phyloP scores from a whole-genome alignment of 257 asterid species.

The Leptodermis oblonga region DNA sequence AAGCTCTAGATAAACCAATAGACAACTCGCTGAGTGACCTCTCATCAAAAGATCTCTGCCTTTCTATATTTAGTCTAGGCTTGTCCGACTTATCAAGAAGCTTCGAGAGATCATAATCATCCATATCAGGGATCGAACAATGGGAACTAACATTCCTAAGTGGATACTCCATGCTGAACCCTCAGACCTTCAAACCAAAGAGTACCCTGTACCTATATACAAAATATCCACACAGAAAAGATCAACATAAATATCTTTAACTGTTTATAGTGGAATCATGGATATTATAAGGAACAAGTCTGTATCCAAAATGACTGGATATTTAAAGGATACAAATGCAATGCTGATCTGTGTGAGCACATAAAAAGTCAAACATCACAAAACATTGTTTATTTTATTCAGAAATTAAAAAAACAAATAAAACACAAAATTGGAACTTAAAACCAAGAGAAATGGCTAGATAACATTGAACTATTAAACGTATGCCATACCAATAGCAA shows the following conservation, averaged over 20 bases:
- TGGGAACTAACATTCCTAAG: slow-evolving; percentile 56
- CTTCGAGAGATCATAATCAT: slow-evolving; percentile 56
- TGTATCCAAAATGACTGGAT: neutral
- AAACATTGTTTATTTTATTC: neutral
- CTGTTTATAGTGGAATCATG: neutral
- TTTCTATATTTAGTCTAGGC: slow-evolving; percentile 59
- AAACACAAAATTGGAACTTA: neutral
- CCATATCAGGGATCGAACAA: slow-evolving; percentile 61
- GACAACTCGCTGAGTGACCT: slow-evolving; percentile 74
- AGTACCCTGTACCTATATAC: slow-evolving; percentile 15
- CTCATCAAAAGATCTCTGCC: slow-evolving; percentile 73
- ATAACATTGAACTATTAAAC: neutral
- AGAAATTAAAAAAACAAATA: no score
- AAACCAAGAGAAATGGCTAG: neutral
- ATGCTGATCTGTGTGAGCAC: slow-evolving; percentile 4
- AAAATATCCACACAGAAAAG: neutral
- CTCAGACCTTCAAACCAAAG: slow-evolving; percentile 21
- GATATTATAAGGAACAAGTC: neutral
- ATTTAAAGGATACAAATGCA: neutral
- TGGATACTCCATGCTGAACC: slow-evolving; percentile 34
- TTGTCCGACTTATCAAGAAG: slow-evolving; percentile 54
- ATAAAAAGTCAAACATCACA: slow-evolving; percentile 17
- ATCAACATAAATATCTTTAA: neutral
- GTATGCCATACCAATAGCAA: neutral
- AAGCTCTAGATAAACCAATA: slow-evolving; percentile 47